phyloP scores from a whole-genome alignment of 1,284 basidiomycete genomes.

The Ustilago esculenta region DNA sequence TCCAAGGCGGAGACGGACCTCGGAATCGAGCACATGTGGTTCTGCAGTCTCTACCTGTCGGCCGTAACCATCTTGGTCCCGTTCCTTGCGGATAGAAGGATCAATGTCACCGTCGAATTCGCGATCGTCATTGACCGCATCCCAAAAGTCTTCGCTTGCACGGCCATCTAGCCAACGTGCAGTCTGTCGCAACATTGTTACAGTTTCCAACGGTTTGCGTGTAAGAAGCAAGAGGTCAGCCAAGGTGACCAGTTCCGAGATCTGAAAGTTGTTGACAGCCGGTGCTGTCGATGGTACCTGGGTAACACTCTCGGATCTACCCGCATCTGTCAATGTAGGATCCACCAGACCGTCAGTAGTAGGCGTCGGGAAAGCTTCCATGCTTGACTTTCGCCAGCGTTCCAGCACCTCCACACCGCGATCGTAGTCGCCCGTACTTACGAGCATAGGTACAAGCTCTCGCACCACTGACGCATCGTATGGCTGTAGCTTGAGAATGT shows the following conservation, averaged over 20 bases:
- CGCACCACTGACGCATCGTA: constrained; percentile 83
- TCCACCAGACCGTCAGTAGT: constrained; percentile 7
- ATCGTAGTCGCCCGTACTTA: constrained; percentile 75
- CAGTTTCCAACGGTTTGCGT: constrained; percentile 76
- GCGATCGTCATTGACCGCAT: constrained; percentile 77
- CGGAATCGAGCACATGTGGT: constrained; percentile 78
- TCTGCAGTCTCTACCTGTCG: constrained; percentile 64
- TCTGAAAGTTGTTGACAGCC: constrained; percentile 48
- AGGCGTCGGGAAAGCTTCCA: constrained; percentile 60
- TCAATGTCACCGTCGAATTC: constrained; percentile 76
- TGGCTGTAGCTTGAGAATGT: constrained; percentile 79
- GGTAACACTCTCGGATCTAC: neutral
- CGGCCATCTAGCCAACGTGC: constrained; percentile 90
- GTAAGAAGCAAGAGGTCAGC: constrained; percentile 83
- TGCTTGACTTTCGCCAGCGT: constrained; percentile 72
- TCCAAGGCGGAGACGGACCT: constrained; percentile 85
- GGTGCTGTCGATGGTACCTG: neutral
- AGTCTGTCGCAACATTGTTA: constrained; percentile 78
- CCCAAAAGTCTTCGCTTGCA: constrained; percentile 79
- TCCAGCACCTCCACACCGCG: constrained; percentile 77
- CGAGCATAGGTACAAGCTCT: constrained; percentile 81
- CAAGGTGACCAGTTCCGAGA: constrained; percentile 74
- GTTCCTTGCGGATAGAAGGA: constrained; percentile 26
- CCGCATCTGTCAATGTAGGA: constrained; percentile 23
- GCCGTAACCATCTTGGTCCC: constrained; percentile 63